These are phyloP conservation scores for Fusarium musae DNA, from an alignment of 2,329 filamentous ascomycete genomes.

Conservation along the genomic window DNA sequence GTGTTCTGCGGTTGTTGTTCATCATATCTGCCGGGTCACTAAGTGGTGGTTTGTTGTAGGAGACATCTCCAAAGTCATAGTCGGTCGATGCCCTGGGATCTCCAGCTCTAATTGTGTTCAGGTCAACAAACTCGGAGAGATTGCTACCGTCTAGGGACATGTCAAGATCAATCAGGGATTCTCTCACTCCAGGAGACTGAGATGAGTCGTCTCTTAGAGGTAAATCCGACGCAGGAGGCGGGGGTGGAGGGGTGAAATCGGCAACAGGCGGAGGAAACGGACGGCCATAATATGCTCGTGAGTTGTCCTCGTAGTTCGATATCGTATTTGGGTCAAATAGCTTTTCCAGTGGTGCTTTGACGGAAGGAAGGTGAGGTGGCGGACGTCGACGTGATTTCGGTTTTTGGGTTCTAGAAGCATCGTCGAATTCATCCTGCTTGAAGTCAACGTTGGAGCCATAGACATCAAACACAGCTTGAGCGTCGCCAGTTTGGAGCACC, in stretches of 20 bases:
- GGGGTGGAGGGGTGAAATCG: constrained; percentile 60
- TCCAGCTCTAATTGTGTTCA: constrained; percentile 68
- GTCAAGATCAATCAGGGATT: constrained; percentile 74
- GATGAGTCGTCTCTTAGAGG: constrained; percentile 67
- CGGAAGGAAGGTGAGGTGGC: constrained; percentile 66
- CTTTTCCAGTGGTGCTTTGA: constrained; percentile 70
- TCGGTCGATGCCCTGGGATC: constrained; percentile 60
- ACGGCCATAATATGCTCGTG: constrained; percentile 67
- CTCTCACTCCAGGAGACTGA: constrained; percentile 62
- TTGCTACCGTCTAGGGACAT: constrained; percentile 67
- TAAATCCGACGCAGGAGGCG: constrained; percentile 59
- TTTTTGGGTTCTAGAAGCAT: constrained; percentile 64
- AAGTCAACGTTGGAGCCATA: constrained; percentile 70
- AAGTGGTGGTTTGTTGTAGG: constrained; percentile 61
- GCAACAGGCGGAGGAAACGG: constrained; percentile 52
- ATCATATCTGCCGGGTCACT: constrained; percentile 68
- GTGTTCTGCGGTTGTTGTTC: constrained; percentile 62
- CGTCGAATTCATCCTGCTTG: constrained; percentile 55
- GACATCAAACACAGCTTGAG: constrained; percentile 69
- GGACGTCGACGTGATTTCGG: constrained; percentile 65
- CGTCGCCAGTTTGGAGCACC: constrained; percentile 63
- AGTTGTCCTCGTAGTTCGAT: constrained; percentile 73
- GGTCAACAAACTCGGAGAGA: constrained; percentile 67
- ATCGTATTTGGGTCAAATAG: constrained; percentile 74
- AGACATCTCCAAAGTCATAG: constrained; percentile 58